Conservation (phyloP, 495 filamentous ascomycete genomes). For the Rostrohypoxylon terebratum region DNA sequence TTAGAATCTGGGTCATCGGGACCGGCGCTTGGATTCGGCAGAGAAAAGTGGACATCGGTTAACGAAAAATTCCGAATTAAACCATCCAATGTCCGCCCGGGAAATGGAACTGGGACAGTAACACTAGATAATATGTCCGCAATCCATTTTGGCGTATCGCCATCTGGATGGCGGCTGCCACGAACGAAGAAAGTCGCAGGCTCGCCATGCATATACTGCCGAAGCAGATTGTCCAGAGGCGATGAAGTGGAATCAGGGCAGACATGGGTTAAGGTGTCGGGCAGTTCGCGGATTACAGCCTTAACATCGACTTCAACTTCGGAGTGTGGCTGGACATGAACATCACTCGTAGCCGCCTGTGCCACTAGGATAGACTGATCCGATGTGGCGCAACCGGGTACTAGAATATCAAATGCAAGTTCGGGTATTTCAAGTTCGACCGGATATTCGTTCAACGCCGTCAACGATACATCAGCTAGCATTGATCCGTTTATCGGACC, state of each 20-base stretch:
- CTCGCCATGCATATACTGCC: constrained; percentile 81
- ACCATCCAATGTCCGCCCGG: constrained; percentile 80
- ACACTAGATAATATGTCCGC: constrained; percentile 81
- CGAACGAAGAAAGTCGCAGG: constrained; percentile 82
- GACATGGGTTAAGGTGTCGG: constrained; percentile 71
- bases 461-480: constrained; percentile 78
- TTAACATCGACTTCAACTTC: constrained; percentile 74
- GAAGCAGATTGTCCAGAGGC: constrained; percentile 85
- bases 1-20: constrained; percentile 78
- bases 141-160: constrained; percentile 81
- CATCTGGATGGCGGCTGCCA: constrained; percentile 73
- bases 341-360: constrained; percentile 72
- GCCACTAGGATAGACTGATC: constrained; percentile 74
- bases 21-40: constrained; percentile 81
- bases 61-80: constrained; percentile 88
- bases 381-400: constrained; percentile 80
- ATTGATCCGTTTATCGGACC: constrained; percentile 71
- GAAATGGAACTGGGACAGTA: constrained; percentile 85
- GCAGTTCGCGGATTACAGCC: constrained; percentile 75
- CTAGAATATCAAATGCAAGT: constrained; percentile 83
- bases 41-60: constrained; percentile 81
- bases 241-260: constrained; percentile 83
- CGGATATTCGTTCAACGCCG: constrained; percentile 77
- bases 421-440: constrained; percentile 78
- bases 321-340: constrained; percentile 72